phyloP scores from a whole-genome alignment of 345 rosid species.

The Hypericum perforatum region DNA sequence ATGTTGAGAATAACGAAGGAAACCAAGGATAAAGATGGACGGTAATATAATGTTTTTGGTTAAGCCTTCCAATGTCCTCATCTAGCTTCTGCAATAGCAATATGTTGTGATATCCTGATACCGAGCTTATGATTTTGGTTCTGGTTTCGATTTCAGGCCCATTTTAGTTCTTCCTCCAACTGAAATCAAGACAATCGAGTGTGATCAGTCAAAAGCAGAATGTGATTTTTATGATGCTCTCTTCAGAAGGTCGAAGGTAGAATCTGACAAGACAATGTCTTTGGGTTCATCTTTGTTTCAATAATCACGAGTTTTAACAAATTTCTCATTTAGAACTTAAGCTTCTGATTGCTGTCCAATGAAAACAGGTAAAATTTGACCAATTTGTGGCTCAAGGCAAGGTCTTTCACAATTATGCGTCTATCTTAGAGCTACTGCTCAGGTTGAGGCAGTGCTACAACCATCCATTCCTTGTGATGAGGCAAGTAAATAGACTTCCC shows the following conservation, averaged over 20 bases:
- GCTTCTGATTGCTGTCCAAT: constrained; percentile 5
- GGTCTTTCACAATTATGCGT: constrained; percentile 61
- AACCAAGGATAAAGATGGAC: constrained; percentile 49
- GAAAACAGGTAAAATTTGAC: constrained; percentile 53
- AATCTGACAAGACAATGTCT: too few relatives aligned
- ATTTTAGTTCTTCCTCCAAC: constrained; percentile 65
- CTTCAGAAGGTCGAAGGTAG: constrained; percentile 54
- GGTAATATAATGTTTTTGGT: constrained; percentile 19
- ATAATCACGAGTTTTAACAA: too few relatives aligned
- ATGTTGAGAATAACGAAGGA: constrained; percentile 73
- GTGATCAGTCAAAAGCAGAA: constrained; percentile 59
- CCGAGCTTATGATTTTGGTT: constrained; percentile 6
- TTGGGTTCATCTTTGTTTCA: too few relatives aligned
- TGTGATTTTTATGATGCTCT: constrained; percentile 51
- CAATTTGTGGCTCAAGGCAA: constrained; percentile 64
- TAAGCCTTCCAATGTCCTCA: neutral
- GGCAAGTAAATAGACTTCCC: constrained; percentile 18
- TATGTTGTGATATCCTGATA: neutral
- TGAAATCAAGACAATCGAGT: constrained; percentile 40
- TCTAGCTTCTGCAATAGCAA: neutral
- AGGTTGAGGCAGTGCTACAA: constrained; percentile 71
- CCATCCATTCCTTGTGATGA: constrained; percentile 64
- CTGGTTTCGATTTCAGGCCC: constrained; percentile 35
- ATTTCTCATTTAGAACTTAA: neutral
- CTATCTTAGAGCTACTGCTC: constrained; percentile 57